These are phyloP conservation scores for Chrysoporthe cubensis DNA, from an alignment of 2,329 filamentous ascomycete genomes.

Conservation along the genomic window DNA sequence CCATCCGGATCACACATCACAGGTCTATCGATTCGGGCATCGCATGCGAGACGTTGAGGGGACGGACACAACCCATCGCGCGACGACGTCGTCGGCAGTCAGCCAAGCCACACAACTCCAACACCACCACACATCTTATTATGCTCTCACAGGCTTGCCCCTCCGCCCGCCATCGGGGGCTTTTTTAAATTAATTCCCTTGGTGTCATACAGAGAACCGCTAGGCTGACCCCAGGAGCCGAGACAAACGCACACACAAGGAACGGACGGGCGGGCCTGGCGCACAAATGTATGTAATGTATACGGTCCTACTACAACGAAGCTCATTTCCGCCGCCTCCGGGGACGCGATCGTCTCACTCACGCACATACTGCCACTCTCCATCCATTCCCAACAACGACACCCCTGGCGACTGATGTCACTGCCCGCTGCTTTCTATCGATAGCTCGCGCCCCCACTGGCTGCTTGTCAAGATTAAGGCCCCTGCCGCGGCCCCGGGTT, in stretches of 20 bases:
- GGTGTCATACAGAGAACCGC: background rate
- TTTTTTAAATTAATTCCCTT: background rate
- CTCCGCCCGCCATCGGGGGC: background rate
- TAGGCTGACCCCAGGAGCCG: background rate
- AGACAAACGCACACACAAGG: slow-evolving; percentile 2
- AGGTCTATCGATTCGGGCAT: too few relatives aligned
- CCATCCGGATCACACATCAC: too few relatives aligned
- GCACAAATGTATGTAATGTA: too few relatives aligned
- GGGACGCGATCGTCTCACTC: background rate
- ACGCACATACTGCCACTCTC: background rate
- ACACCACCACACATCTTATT: background rate
- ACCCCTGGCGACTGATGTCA: slow-evolving; percentile 20
- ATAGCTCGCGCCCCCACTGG: slow-evolving; percentile 22
- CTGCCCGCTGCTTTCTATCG: slow-evolving; percentile 12
- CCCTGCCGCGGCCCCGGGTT: slow-evolving; percentile 2
- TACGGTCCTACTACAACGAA: background rate
- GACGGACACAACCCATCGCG: too few relatives aligned
- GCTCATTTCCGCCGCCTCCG: slow-evolving; percentile 2
- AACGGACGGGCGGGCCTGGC: background rate
- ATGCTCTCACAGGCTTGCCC: background rate
- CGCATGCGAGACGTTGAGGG: background rate
- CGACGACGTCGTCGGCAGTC: background rate
- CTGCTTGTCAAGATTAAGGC: slow-evolving; percentile 22
- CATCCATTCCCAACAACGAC: background rate
- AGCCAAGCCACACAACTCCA: background rate